Conservation (phyloP, 2,329 filamentous ascomycete species). For the Shiraia sp. region DNA sequence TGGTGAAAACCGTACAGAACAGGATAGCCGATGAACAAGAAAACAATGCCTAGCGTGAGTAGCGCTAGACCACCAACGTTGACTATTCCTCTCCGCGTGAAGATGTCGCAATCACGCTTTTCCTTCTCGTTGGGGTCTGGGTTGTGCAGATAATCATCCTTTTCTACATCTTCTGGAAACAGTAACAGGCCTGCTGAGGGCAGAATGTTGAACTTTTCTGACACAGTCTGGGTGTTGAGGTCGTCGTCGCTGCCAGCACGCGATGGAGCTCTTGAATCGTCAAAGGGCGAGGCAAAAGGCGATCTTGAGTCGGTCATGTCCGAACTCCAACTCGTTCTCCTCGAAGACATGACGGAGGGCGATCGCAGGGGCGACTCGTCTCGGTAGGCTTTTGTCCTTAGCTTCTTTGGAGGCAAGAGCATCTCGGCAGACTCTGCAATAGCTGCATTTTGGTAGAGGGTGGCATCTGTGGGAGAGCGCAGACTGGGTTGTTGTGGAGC, state of each 20-base stretch:
- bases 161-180: conserved; percentile 73
- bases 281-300: conserved; percentile 60
- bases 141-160: conserved; percentile 73
- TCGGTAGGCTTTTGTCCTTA: conserved; percentile 54
- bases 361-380: conserved; percentile 57
- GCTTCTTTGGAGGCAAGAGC: conserved; percentile 54
- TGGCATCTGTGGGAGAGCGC: conserved; percentile 27
- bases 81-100: conserved; percentile 64
- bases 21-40: conserved; percentile 71
- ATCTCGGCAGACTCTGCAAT: conserved; percentile 54
- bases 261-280: conserved; percentile 63
- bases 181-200: conserved; percentile 68
- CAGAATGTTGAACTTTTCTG: conserved; percentile 73
- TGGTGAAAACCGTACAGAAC: conserved; percentile 60
- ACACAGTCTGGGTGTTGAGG: conserved; percentile 72
- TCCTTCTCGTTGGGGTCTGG: conserved; percentile 68
- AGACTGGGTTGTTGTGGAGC: conserved; percentile 31
- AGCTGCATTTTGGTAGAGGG: conserved; percentile 42
- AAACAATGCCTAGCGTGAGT: conserved; percentile 63
- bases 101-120: conserved; percentile 65
- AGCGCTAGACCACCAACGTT: conserved; percentile 67
- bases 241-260: conserved; percentile 67
- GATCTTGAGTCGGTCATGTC: conserved; percentile 60
- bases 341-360: conserved; percentile 60
- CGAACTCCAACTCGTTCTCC: conserved; percentile 68